Percentiles rank a stretch among this genome's conserved stretches.
Conservation (phyloP, 345 rosid species). For the Gossypium raimondii region DNA sequence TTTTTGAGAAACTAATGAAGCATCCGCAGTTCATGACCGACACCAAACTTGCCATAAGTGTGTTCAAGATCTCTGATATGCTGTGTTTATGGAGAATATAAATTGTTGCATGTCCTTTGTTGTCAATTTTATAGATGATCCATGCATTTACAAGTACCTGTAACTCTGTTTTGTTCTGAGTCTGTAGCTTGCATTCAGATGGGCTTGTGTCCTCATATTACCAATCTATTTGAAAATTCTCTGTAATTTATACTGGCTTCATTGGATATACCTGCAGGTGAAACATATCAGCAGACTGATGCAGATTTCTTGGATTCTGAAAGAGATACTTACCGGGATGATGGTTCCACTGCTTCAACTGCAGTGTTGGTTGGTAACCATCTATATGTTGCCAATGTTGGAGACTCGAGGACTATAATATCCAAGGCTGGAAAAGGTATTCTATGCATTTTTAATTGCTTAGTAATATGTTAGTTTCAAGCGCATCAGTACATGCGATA, state of each 20-base stretch:
- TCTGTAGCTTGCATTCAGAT: constrained; percentile 3
- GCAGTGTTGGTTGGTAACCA: constrained; percentile 88
- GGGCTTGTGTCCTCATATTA: constrained; percentile 5
- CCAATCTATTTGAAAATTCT: background rate
- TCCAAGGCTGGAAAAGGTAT: constrained; percentile 92
- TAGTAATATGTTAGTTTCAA: background rate
- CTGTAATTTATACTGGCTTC: constrained; percentile 13
- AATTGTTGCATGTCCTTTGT: constrained; percentile 10
- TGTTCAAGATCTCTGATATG: constrained; percentile 18
- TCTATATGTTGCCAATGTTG: constrained; percentile 96
- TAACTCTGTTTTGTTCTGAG: background rate
- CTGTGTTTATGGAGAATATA: constrained; percentile 4
- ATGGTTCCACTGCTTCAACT: constrained; percentile 99
- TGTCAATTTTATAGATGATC: constrained; percentile 21
- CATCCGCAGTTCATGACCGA: constrained; percentile 78
- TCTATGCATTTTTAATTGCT: background rate
- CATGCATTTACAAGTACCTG: constrained; percentile 9
- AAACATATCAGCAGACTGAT: constrained; percentile 88
- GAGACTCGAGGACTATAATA: constrained; percentile 92
- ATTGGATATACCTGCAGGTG: constrained; percentile 47
- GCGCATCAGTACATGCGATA: background rate
- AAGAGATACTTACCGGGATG: constrained; percentile 77
- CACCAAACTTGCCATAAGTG: constrained; percentile 82
- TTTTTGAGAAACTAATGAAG: constrained; percentile 84
- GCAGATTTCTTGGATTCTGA: constrained; percentile 76